Evolutionary conservation across 1,284 basidiomycete species (phyloP), one percentile per base, ranked within the genome.

Genomic region (Pascua guehoae): DNA sequence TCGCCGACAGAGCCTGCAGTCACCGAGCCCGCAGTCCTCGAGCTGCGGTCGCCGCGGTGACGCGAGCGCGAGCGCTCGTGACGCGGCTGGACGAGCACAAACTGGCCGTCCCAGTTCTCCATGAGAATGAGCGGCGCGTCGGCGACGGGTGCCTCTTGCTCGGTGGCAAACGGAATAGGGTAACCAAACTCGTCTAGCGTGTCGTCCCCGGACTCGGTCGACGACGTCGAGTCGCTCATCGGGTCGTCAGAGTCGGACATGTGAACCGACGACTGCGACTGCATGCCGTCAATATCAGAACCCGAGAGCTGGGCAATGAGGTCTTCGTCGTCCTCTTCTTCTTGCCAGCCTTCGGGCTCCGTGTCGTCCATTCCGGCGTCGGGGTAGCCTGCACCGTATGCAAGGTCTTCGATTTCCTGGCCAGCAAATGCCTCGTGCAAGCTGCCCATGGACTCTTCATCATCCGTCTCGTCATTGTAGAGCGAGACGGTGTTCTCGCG

Each of bases 21-120:
- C 16, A 41, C 41, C 0, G 54, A 57, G 2, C 68, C 58, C 7
- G 24, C 24, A 7, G 24, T 32, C 24, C 24, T 32, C 24, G 24
- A 32, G 11, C 65, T 62, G 12, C 65, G 50, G 14, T 65, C 66
- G 5, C 64, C 66, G 18, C 62, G 52, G 37, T 49, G 24, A 4
- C 54, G 56, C 38, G 51, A 41, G 3, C 67, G 60, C 14, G 65
- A 61, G 9, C 68, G 60, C 41, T 71, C 70, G 14, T 60, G 54
- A 18, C 69, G 52, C 0, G 73, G 70, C 58, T 75, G 71, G 24
- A 75, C 73, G 17, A 75, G 66, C 2, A 74, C 71, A 18, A 73
- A 69, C 57, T 74, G 68, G 11, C 74, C 74, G 40, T 74, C 71
- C 74, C 74, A 75, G 55, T 75, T 71, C 62, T 75, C 71, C 74